Conservation (phyloP, 805 yeast species). For the Sporopachydermia quercuum region DNA sequence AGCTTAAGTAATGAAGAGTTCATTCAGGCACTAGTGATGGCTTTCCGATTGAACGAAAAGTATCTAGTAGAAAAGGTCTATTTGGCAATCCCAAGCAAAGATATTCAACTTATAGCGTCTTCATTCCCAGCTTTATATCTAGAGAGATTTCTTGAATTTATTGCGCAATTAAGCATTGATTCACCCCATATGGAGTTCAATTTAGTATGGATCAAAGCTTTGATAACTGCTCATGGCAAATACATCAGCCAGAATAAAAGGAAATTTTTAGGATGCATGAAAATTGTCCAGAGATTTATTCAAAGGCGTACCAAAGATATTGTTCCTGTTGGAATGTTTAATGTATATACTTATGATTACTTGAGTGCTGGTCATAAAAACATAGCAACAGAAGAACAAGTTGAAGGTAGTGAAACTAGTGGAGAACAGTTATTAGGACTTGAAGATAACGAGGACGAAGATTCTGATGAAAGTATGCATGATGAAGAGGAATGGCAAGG, state of each 20-base stretch:
- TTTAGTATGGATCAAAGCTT: constrained; percentile 61
- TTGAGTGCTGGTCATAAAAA: constrained; percentile 15
- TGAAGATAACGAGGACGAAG: constrained; percentile 25
- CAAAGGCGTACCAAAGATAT: constrained; percentile 63
- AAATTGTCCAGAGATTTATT: constrained; percentile 63
- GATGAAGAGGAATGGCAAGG: constrained; percentile 23
- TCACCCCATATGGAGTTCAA: constrained; percentile 78
- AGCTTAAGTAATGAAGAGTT: constrained; percentile 44
- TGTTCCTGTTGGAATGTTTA: constrained; percentile 36
- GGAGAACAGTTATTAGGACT: constrained; percentile 17
- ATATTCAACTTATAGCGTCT: constrained; percentile 49
- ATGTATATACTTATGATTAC: constrained; percentile 39
- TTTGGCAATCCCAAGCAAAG: constrained; percentile 57
- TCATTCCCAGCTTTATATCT: constrained; percentile 70
- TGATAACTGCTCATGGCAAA: constrained; percentile 63
- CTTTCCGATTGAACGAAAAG: constrained; percentile 79
- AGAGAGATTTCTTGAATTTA: constrained; percentile 46
- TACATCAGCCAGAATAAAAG: constrained; percentile 49
- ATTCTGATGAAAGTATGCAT: constrained; percentile 18
- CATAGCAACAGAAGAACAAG: constrained; percentile 16
- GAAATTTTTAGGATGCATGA: constrained; percentile 45
- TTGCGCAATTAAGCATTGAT: constrained; percentile 52
- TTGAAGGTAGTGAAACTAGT: constrained; percentile 20
- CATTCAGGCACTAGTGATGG: constrained; percentile 74
- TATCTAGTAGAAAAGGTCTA: constrained; percentile 58